Base-by-base conservation (phyloP, 192 early-diverging fungal species). In the Coemansia erecta region DNA sequence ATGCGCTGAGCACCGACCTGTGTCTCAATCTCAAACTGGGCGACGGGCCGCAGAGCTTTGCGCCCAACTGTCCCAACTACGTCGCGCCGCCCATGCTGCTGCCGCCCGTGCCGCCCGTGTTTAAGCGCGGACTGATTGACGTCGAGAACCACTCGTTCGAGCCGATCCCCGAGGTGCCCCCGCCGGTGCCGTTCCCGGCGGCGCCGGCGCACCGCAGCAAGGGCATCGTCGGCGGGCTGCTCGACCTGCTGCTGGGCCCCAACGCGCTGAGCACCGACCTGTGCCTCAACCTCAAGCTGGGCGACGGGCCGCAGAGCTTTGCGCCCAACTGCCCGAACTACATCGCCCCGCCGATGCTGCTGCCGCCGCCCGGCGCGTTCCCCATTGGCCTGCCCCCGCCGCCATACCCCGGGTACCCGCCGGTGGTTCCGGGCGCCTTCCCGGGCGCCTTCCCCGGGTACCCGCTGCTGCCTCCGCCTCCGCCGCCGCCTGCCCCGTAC, bases 21-120 rank as follows among this genome's bases (percentile, higher is more conserved):
- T 77, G 74, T 15, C 49, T 77, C 6, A 60, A 77, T 2, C 69
- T 77, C 61, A 77, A 77, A 65, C 69, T 77, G 3, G 74, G 74
- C 53, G 74, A 77, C 55, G 74, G 74, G 4, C 74, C 74, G 21
- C 74, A 77, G 55, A 77, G 74, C 58, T 21, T 77, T 46, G 68
- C 68, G 4, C 74, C 74, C 35, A 60, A 62, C 41, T 77, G 74
- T 35, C 74, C 74, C 10, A 77, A 77, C 74, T 77, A 60, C 22
- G 21, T 77, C 7, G 57, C 68, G 3, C 74, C 74, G 37, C 68
- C 73, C 8, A 51, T 76, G 54, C 63, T 77, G 10, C 60, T 66
- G 23, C 74, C 73, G 13, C 71, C 72, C 3, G 53, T 59, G 28
- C 57, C 39, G 22, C 66, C 66, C 26, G 33, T 67, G 17, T 77